Evolutionary conservation across 257 asterid species (phyloP), one percentile per base, ranked within the genome.

Genomic region (Scutellaria galericulata): DNA sequence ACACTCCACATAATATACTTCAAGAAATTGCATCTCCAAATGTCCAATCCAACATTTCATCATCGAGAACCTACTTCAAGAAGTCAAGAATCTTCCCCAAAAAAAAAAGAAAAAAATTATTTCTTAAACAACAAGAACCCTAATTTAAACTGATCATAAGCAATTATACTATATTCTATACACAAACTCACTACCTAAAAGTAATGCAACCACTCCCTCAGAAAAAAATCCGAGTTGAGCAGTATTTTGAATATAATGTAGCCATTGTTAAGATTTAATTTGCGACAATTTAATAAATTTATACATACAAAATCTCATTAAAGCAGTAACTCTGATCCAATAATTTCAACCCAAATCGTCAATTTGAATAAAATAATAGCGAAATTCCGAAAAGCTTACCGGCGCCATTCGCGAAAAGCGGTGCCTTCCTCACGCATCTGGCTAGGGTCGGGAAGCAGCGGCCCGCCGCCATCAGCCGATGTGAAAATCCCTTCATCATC

Each of bases 371-470:
- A 40, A 4, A 15, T 15, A 1, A 8, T 42, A 0, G 8, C 7
- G 22, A 10, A 67, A 51, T 44, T 12, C 20, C 6, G 7, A 68
- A 68, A 61, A 77, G 2, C 87, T 81, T 70, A 91, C 99, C 98
- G 96, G 11, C 98, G 96, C 99, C 99, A 94, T 78, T 94, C 98
- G 56, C 97, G 99, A 64, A 94, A 94, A 3, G 97, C 97, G 8
- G 85, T 70, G 61, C 93, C 95, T 80, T 94, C 92, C 79, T 94
- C 98, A 1, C 86, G 87, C 97, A 94, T 94, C 88, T 91, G 81
- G 64, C 60, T 70, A 6, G 97, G 98, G 9, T 91, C 96, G 14
- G 98, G 99, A 45, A 91, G 96, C 71, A 91, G 63, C 15, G 98
- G 98, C 2, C 96, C 89, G 1, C 85, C 96, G 7, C 91, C 96